phyloP scores from a whole-genome alignment of 75 land plant genomes.

The Picea glauca region DNA sequence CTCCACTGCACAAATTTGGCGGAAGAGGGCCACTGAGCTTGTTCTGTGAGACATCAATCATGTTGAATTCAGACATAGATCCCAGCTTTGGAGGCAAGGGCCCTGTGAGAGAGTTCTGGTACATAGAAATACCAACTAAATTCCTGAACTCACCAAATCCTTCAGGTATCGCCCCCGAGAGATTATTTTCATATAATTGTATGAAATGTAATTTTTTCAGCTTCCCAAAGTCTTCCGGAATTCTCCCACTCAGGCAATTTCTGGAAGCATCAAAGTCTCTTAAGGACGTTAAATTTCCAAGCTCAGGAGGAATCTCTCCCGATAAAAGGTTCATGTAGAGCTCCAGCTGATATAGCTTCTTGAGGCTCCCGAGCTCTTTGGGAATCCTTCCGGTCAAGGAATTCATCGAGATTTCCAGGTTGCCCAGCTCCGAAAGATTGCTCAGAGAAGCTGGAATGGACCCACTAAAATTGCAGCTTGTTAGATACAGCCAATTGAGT shows the following conservation, averaged over 20 bases:
- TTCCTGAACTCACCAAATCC: slow-evolving; percentile 25
- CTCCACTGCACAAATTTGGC: slow-evolving; percentile 43
- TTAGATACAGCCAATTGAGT: slow-evolving; percentile 4
- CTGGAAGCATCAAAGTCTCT: slow-evolving; percentile 6
- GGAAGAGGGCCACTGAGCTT: slow-evolving; percentile 16
- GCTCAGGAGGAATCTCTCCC: slow-evolving; percentile 8
- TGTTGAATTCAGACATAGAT: slow-evolving; percentile 28
- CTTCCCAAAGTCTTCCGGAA: slow-evolving; percentile 44
- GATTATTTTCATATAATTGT: slow-evolving; percentile 41
- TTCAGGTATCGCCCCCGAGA: slow-evolving; percentile 24
- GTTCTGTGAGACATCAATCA: slow-evolving; percentile 66
- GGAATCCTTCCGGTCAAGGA: slow-evolving; percentile 10
- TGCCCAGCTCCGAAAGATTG: slow-evolving; percentile 1
- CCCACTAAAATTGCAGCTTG: slow-evolving; percentile 10
- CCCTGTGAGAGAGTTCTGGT: slow-evolving; percentile 61
- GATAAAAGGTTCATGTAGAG: slow-evolving; percentile 11
- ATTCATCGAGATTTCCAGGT: slow-evolving; percentile 13
- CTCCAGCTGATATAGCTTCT: slow-evolving; percentile 18
- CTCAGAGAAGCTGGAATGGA: slow-evolving; percentile 11
- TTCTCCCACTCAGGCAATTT: not conserved
- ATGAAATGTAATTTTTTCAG: slow-evolving; percentile 43
- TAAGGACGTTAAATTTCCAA: slow-evolving; percentile 10
- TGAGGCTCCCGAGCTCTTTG: slow-evolving; percentile 22
- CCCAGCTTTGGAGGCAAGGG: slow-evolving; percentile 64
- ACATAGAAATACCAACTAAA: slow-evolving; percentile 33